These are phyloP conservation scores for Dissophora ornata DNA, from an alignment of 192 early-diverging fungal species.

Conservation along the genomic window DNA sequence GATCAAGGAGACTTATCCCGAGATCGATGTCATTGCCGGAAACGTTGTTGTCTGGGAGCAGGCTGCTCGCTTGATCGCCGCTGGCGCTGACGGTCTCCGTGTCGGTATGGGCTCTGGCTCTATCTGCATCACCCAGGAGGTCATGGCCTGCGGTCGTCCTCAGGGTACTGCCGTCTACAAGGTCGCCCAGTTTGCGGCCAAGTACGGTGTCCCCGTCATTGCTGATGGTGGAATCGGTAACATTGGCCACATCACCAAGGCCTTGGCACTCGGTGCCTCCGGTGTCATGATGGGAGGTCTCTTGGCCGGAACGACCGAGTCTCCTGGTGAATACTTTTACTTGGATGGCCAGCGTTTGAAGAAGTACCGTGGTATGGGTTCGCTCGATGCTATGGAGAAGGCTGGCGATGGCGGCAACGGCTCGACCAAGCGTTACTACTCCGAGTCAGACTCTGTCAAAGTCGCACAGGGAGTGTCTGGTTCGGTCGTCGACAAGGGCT, in stretches of 20 bases:
- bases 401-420: conserved; percentile 77
- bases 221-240: conserved; percentile 98
- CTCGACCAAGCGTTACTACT: conserved; percentile 93
- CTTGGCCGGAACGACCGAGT: conserved; percentile 94
- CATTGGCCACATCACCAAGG: conserved; percentile 98
- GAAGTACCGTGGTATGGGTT: conserved; percentile 99
- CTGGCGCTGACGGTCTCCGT: conserved; percentile 94
- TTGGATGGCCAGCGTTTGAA: conserved; percentile 97
- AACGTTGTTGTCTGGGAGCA: conserved; percentile 98
- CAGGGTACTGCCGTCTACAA: conserved; percentile 97
- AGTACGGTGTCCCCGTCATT: conserved; percentile 95
- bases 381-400: conserved; percentile 95
- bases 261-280: conserved; percentile 92
- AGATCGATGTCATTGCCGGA: conserved; percentile 90
- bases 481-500: conserved; percentile 97
- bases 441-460: conserved; percentile 97
- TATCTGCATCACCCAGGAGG: conserved; percentile 99
- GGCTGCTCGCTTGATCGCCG: conserved; percentile 88
- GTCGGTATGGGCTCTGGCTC: conserved; percentile 98
- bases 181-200: conserved; percentile 92
- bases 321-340: conserved; percentile 99
- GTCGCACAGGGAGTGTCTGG: conserved; percentile 99
- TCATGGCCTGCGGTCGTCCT: conserved; percentile 98
- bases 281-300: conserved; percentile 99
- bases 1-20: conserved; percentile 87